Evolutionary conservation across 2,329 filamentous ascomycete species (phyloP).

Genomic region (Sporothrix inflata): DNA sequence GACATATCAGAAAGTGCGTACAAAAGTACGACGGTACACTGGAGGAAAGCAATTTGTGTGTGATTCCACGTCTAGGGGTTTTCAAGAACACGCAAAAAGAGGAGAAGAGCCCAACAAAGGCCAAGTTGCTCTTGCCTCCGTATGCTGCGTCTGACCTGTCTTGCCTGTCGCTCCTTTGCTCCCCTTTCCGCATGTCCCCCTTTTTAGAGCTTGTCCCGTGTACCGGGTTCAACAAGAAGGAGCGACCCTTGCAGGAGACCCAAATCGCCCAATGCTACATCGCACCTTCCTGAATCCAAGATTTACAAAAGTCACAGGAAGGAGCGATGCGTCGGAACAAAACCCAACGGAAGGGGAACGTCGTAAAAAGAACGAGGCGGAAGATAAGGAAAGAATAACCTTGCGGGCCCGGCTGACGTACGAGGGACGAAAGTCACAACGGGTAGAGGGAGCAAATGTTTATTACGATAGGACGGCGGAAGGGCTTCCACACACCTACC

Average conservation of each 20-base stretch:
- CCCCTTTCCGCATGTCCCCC: neutral
- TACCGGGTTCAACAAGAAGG: constrained; percentile 10
- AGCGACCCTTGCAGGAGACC: constrained; percentile 17
- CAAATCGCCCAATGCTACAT: neutral
- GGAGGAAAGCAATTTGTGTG: neutral
- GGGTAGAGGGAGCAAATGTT: neutral
- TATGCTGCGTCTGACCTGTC: neutral
- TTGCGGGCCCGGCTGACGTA: no score
- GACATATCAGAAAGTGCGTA: neutral
- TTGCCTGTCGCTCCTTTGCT: neutral
- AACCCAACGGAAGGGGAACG: neutral
- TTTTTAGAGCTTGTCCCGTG: neutral
- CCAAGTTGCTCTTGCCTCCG: neutral
- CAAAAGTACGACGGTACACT: neutral
- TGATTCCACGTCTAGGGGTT: neutral
- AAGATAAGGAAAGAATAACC: constrained; percentile 13
- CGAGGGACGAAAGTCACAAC: neutral
- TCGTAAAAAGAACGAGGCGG: neutral
- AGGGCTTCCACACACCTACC: neutral
- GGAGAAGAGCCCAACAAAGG: neutral
- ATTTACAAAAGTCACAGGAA: neutral
- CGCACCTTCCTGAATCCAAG: neutral
- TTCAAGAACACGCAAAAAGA: no score
- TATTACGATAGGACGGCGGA: no score
- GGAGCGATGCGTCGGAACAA: neutral